A percentile compares a stretch with the other conserved stretches of the same genome.
Evolutionary conservation across 2,329 filamentous ascomycete species (phyloP).

Genomic region (Hypoxylon sp.): DNA sequence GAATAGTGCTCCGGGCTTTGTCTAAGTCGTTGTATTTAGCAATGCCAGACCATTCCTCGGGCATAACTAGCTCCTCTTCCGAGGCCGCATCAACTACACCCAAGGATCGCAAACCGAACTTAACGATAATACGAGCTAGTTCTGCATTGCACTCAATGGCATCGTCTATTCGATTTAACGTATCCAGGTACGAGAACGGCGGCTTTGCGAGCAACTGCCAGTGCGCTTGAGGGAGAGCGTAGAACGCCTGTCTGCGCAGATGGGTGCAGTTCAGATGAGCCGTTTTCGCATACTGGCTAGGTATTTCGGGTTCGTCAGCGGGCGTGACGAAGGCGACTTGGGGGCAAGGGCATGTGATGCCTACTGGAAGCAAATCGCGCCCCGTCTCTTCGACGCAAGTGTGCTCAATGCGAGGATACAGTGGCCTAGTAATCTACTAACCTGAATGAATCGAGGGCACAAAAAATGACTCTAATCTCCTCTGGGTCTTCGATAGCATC

Average conservation of each 20-base stretch:
- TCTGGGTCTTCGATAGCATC: conserved; percentile 79
- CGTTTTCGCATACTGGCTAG: conserved; percentile 87
- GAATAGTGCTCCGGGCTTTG: conserved; percentile 91
- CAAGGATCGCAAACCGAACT: conserved; percentile 76
- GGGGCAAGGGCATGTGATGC: conserved; percentile 25
- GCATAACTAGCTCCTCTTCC: conserved; percentile 60
- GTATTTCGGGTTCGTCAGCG: conserved; percentile 28
- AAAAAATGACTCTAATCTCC: conserved; percentile 83
- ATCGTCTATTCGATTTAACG: conserved; percentile 81
- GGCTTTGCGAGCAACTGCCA: conserved; percentile 84
- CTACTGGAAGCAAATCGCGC: conserved; percentile 34
- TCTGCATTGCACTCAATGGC: conserved; percentile 91
- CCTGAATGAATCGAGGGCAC: conserved; percentile 90
- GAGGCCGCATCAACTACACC: conserved; percentile 56
- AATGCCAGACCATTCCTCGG: conserved; percentile 74
- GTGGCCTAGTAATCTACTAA: conserved; percentile 60
- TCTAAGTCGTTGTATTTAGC: conserved; percentile 83
- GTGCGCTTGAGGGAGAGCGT: conserved; percentile 85
- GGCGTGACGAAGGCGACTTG: conserved; percentile 31
- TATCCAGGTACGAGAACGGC: conserved; percentile 86
- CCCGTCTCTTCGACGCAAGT: conserved; percentile 19
- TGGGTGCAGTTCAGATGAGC: conserved; percentile 94
- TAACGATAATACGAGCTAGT: conserved; percentile 82
- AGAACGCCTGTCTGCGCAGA: conserved; percentile 90
- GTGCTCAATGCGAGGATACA: conserved; percentile 18